Conservation (phyloP, 2,329 filamentous ascomycete genomes). For the Tolypocladium guangdongense region DNA sequence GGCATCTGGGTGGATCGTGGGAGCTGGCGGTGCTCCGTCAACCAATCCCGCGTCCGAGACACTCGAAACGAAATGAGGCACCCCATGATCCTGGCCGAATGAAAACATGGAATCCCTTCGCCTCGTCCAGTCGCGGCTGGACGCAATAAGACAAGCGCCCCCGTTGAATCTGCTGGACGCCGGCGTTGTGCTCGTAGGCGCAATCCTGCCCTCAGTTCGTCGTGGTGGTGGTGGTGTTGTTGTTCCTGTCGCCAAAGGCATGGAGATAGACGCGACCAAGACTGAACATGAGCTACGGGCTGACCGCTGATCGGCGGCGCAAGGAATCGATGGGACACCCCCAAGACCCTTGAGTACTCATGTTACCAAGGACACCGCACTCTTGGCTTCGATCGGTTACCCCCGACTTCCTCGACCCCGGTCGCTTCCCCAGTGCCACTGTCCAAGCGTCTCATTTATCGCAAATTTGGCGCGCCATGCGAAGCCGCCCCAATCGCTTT, state of each 20-base stretch:
- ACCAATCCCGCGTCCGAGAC: conserved; percentile 2
- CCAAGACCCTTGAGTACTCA: not conserved
- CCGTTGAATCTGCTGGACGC: not conserved
- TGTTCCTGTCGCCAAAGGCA: too few species aligned
- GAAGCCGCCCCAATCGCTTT: not conserved
- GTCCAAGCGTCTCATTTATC: not conserved
- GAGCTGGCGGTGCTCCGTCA: not conserved
- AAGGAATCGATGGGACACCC: not conserved
- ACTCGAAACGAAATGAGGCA: conserved; percentile 1
- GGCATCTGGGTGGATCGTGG: conserved; percentile 8
- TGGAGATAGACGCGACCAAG: not conserved
- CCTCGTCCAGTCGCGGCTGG: not conserved
- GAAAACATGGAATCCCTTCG: not conserved
- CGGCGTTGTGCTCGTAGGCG: too few species aligned
- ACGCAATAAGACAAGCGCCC: not conserved
- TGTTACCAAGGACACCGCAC: not conserved
- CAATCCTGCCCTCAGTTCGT: too few species aligned
- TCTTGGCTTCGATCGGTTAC: not conserved
- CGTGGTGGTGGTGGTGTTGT: too few species aligned
- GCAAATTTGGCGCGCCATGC: too few species aligned
- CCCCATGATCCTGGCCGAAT: not conserved
- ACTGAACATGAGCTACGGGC: not conserved
- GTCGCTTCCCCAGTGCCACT: not conserved
- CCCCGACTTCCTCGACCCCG: not conserved
- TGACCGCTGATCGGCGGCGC: not conserved